Evolutionary conservation across 805 yeast species (phyloP).

Genomic region (Candida germanica): DNA sequence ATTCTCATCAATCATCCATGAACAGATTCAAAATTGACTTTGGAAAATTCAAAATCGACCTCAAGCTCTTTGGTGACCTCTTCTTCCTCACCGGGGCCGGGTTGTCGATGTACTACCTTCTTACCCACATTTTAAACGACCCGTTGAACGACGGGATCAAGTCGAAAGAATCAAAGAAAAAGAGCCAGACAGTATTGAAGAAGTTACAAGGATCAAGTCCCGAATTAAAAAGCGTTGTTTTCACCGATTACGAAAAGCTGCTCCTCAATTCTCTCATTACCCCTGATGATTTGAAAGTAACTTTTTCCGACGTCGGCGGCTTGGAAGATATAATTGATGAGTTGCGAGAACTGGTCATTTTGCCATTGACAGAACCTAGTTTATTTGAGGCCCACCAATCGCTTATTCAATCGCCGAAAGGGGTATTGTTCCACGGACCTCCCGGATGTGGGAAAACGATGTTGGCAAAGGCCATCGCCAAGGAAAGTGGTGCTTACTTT

Average conservation of each 20-base stretch:
- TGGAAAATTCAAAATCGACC: conserved; percentile 36
- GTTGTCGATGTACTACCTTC: conserved; percentile 63
- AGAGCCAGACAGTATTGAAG: conserved; percentile 44
- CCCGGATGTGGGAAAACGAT: conserved; percentile 98
- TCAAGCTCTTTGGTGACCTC: conserved; percentile 41
- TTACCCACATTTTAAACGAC: conserved; percentile 40
- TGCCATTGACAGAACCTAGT: conserved; percentile 76
- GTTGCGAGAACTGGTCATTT: conserved; percentile 79
- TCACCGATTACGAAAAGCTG: conserved; percentile 74
- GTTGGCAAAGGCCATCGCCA: conserved; percentile 93
- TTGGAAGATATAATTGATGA: conserved; percentile 79
- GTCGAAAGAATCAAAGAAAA: conserved; percentile 63
- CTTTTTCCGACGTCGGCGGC: conserved; percentile 87
- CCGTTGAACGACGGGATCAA: conserved; percentile 28
- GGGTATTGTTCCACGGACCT: conserved; percentile 89
- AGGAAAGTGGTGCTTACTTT: conserved; percentile 88
- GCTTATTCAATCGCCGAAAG: conserved; percentile 87
- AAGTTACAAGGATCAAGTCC: conserved; percentile 52
- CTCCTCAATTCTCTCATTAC: conserved; percentile 75
- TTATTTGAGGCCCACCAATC: conserved; percentile 64
- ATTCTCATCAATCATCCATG: conserved; percentile 17
- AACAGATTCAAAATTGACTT: conserved; percentile 33
- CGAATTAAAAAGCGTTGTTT: conserved; percentile 44
- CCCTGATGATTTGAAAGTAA: conserved; percentile 76
- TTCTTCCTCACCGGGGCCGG: conserved; percentile 56